Base-by-base conservation (phyloP, 176 grass and related monocot genomes). In the Oryza glumipatula region DNA sequence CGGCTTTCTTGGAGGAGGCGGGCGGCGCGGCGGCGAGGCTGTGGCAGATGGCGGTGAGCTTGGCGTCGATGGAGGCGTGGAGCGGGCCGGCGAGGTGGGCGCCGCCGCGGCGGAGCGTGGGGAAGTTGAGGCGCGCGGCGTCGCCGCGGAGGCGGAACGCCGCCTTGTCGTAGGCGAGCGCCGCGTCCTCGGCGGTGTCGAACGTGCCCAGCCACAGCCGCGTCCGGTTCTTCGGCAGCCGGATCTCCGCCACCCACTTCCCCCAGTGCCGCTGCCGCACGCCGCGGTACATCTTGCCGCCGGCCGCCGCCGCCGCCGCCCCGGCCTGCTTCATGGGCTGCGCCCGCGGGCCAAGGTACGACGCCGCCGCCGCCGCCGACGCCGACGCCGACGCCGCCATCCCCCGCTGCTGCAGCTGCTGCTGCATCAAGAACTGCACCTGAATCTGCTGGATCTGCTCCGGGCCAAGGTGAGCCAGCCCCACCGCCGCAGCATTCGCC, bases 201-300 rank as follows among this genome's bases (percentile, higher is more conserved):
- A 98, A 98, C 74, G 96, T 98, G 56, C 96, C 96, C 48, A 98
- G 96, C 96, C 96, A 98, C 38, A 98, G 86, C 54, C 96, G 91
- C 64, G 89, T 95, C 44, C 96, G 89, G 93, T 98, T 98, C 87
- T 90, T 86, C 24, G 96, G 93, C 26, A 98, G 88, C 2, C 96
- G 93, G 83, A 98, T 98, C 89, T 98, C 96, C 82, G 94, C 96
- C 66, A 99, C 96, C 96, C 96, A 99, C 82, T 99, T 99, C 33
- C 96, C 96, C 96, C 96, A 99, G 88, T 99, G 96, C 1, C 96
- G 96, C 96, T 99, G 96, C 46, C 96, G 85, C 36, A 99, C 96
- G 4, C 96, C 96, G 17, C 96, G 93, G 88, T 91, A 99, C 14
- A 94, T 90, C 84, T 92, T 99, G 15, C 65, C 84, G 1, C 77